Percentiles rank a stretch among this genome's conserved stretches.
These are phyloP conservation scores for Antitrichia curtipendula DNA, from an alignment of 225 moss, liverwort and hornwort species.

Conservation along the genomic window DNA sequence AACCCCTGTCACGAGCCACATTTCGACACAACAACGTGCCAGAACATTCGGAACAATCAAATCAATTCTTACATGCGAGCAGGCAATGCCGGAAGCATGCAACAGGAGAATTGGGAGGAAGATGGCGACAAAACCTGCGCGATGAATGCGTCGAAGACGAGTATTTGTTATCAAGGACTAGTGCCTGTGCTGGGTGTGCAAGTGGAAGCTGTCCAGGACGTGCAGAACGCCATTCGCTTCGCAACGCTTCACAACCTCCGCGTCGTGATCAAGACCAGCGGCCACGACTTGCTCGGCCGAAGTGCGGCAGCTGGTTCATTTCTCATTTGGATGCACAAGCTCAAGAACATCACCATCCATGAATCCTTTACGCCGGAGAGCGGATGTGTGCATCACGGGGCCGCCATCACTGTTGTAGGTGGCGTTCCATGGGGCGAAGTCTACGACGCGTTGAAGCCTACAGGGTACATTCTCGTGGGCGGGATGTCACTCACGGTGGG, in stretches of 20 bases:
- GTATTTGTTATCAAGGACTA: slow-evolving; percentile 9
- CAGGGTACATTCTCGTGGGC: slow-evolving; percentile 5
- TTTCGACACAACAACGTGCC: slow-evolving; percentile 9
- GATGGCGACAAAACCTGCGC: slow-evolving; percentile 6
- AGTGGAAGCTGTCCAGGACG: slow-evolving; percentile 11
- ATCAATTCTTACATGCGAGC: slow-evolving; percentile 4
- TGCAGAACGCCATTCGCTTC: slow-evolving; percentile 14
- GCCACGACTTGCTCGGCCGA: slow-evolving; percentile 31
- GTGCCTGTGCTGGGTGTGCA: slow-evolving; percentile 21
- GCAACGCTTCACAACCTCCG: slow-evolving; percentile 17
- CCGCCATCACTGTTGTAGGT: slow-evolving; percentile 12
- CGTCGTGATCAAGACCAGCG: slow-evolving; percentile 26
- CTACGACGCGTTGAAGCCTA: slow-evolving; percentile 6
- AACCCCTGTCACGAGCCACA: slow-evolving; percentile 19
- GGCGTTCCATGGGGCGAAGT: slow-evolving; percentile 31
- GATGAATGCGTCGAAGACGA: neutral
- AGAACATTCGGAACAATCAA: neutral
- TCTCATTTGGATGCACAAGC: slow-evolving; percentile 30
- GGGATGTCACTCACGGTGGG: slow-evolving; percentile 19
- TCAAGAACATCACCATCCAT: slow-evolving; percentile 8
- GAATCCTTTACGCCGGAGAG: neutral
- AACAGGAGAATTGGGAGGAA: slow-evolving; percentile 29
- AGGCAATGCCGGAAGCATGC: slow-evolving; percentile 23
- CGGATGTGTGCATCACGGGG: neutral
- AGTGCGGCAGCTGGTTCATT: slow-evolving; percentile 21